A percentile compares a stretch with the other conserved stretches of the same genome.
phyloP scores from a whole-genome alignment of 495 filamentous ascomycete genomes.

The Aspergillus indologenus region DNA sequence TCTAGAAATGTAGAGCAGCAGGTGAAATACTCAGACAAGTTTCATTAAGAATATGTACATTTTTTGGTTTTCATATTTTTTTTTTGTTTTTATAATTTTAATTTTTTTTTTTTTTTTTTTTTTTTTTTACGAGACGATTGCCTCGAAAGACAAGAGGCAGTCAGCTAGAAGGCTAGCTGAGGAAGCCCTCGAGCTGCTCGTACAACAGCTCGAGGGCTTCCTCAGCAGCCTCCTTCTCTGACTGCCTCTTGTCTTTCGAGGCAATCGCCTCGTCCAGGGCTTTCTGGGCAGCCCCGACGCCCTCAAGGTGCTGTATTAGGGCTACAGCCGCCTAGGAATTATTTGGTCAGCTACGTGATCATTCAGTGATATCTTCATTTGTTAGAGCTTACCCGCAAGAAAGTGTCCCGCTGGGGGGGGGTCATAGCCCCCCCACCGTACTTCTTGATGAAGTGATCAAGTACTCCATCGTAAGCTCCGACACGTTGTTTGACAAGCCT shows the following conservation, averaged over 20 bases:
- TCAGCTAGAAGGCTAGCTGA: slow-evolving; percentile 5
- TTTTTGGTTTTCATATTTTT: slow-evolving; percentile 6
- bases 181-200: no score
- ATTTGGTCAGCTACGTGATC: not conserved
- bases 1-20: not conserved
- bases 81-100: slow-evolving; percentile 1
- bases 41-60: not conserved
- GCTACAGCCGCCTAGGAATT: slow-evolving; percentile 14
- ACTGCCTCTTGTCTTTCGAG: slow-evolving; percentile 7
- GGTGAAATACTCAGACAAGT: not conserved
- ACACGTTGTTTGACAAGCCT: no score
- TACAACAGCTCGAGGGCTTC: slow-evolving; percentile 4
- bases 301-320: slow-evolving; percentile 16
- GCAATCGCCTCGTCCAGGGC: slow-evolving; percentile 13
- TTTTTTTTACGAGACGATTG: no score
- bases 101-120: slow-evolving; percentile 7
- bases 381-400: slow-evolving; percentile 18
- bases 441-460: slow-evolving; percentile 12
- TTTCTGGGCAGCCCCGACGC: slow-evolving; percentile 9
- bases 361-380: not conserved
- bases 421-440: slow-evolving; percentile 9
- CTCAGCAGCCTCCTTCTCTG: slow-evolving; percentile 12
- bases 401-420: slow-evolving; percentile 13
- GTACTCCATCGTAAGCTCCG: not conserved
- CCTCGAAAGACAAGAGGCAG: no score